Conservation (phyloP, 1,284 basidiomycete species). For the Earliella scabrosa region DNA sequence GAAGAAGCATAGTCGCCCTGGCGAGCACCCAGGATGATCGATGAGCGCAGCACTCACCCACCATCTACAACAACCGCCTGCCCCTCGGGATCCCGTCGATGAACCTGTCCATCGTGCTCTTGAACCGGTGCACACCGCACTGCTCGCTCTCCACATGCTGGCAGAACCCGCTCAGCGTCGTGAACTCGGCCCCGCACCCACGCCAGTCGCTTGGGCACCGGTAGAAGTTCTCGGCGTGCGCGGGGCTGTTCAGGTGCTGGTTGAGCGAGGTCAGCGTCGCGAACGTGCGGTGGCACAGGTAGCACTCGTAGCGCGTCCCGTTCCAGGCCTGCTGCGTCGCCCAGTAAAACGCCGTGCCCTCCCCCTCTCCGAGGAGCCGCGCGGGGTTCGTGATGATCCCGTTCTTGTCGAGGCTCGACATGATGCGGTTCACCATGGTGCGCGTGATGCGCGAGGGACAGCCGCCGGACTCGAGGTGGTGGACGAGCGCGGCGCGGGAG, state of each 20-base stretch:
- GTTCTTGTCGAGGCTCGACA: slow-evolving; percentile 29
- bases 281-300: slow-evolving; percentile 34
- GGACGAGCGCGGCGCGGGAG: slow-evolving; percentile 35
- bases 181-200: slow-evolving; percentile 33
- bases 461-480: slow-evolving; percentile 37
- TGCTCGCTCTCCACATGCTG: slow-evolving; percentile 38
- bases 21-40: no score
- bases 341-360: slow-evolving; percentile 7
- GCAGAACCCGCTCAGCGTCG: slow-evolving; percentile 34
- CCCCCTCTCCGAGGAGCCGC: slow-evolving; percentile 28
- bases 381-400: slow-evolving; percentile 37
- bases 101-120: slow-evolving; percentile 22
- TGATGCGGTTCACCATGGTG: slow-evolving; percentile 30
- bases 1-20: no score
- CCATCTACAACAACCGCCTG: not conserved
- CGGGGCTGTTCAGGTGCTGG: slow-evolving; percentile 29
- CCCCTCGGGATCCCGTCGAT: slow-evolving; percentile 15
- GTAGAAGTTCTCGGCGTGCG: slow-evolving; percentile 30
- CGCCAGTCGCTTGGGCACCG: slow-evolving; percentile 22
- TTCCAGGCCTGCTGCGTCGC: slow-evolving; percentile 43
- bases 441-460: slow-evolving; percentile 38
- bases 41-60: no score
- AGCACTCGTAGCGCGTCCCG: slow-evolving; percentile 42
- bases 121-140: slow-evolving; percentile 34
- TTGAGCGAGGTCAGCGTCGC: slow-evolving; percentile 22